These are phyloP conservation scores for Geranium rotundifolium DNA, from an alignment of 345 rosid genomes.

Conservation along the genomic window DNA sequence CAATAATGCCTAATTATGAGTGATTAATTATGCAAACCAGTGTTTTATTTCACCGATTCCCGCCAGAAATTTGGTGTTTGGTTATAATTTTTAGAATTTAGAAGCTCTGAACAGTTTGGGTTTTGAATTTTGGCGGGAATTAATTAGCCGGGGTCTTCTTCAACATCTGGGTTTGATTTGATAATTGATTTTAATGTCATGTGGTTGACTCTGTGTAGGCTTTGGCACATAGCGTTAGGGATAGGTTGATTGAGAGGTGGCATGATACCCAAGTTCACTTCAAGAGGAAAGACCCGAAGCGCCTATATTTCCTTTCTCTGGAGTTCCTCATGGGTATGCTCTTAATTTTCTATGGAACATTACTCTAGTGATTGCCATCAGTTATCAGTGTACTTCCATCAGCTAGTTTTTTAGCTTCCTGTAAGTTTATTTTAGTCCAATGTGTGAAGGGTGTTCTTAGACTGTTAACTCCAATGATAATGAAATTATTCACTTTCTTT, in stretches of 20 bases:
- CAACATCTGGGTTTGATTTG: neutral
- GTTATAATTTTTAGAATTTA: too few relatives aligned
- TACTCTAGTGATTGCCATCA: neutral
- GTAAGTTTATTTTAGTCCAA: too few relatives aligned
- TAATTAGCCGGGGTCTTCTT: neutral
- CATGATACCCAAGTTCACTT: slow-evolving; percentile 37
- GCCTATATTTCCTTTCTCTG: slow-evolving; percentile 36
- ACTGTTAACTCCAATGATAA: too few relatives aligned
- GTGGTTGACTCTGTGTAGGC: slow-evolving; percentile 19
- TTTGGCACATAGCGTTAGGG: slow-evolving; percentile 33
- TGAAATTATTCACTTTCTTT: too few relatives aligned
- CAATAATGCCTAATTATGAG: too few relatives aligned
- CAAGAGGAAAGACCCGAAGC: slow-evolving; percentile 37
- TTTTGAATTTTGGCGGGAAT: neutral
- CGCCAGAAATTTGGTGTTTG: too few relatives aligned
- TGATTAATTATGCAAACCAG: too few relatives aligned
- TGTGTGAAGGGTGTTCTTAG: too few relatives aligned
- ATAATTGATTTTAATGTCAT: neutral
- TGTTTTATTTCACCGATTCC: too few relatives aligned
- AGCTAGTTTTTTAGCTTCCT: too few relatives aligned
- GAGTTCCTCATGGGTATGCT: slow-evolving; percentile 42
- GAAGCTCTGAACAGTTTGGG: neutral
- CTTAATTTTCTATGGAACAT: neutral
- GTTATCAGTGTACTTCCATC: too few relatives aligned
- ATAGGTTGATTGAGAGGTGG: slow-evolving; percentile 38